Base-by-base conservation (phyloP, 2,329 filamentous ascomycete species). In the Aspergillus carbonarius region DNA sequence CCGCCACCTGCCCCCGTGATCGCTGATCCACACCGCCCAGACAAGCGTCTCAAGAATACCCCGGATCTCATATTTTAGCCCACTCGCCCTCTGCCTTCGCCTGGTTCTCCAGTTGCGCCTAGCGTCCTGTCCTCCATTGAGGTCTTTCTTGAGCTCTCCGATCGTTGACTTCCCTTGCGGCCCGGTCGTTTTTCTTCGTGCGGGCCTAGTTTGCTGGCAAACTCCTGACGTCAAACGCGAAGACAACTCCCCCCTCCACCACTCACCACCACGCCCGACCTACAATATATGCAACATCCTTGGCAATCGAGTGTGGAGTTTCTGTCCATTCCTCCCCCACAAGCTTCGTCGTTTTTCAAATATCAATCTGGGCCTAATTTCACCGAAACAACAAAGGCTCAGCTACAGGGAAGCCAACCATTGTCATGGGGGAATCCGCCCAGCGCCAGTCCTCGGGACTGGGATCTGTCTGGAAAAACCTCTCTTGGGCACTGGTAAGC, bases 401-500 rank as follows among this genome's bases (percentile, higher is more conserved):
- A 27, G 44, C 25, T 52, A 56, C 56, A 57, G 56, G 61, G 57
- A 63, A 54, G 17, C 54, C 48, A 58, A 46, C n/a, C 35, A 53
- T 40, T 47, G 48, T 60, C 59, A 76, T 76, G 74, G 69, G 68
- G 60, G 73, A 72, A 60, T 70, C 64, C 57, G 59, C 68, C 55
- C 68, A 70, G 65, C 69, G 66, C 50, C 68, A 66, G 65, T 64
- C 70, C 30, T 71, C 69, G 40, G 70, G 73, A 66, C 70, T 71
- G 63, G 74, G 69, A 51, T 56, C 68, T 48, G 67, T 68, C 27
- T 65, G 71, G 58, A 75, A 68, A 50, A 70, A 68, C 61, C 61
- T 71, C 15, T 73, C 75, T 39, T 73, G 78, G 72, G 62, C 73
- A 59, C 54, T 78, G 69, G 78, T 80, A 74, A 66, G 76, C 30